Base-by-base conservation (phyloP, 371 early-diverging fungal species). In the Sporodiniella umbellata region DNA sequence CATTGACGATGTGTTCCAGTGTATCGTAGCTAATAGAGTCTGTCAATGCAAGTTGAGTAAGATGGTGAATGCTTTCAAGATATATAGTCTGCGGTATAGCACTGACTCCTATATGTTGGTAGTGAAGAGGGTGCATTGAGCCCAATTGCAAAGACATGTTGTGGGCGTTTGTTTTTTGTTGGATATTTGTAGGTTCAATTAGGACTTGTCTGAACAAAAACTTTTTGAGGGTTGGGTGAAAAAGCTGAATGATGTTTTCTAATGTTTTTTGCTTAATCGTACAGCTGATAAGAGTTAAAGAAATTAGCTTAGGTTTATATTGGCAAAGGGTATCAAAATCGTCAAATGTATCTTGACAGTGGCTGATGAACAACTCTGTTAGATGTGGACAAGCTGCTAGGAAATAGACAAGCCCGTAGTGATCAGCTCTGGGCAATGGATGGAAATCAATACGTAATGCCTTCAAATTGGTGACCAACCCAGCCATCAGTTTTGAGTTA, bases 381-480 rank as follows among this genome's bases (percentile, higher is more conserved):
- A 76, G 42, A 19, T 49, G 45, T 5, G 73, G 67, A 24, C 77
- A 76, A 44, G 55, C 44, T 39, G 70, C 48, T 11, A 55, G 47
- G 47, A 76, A 76, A 47, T 62, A 68, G 8, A 37, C 35, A 8
- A 76, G 24, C 6, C 77, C 77, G 47, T 76, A 76, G 2, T 57
- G 63, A 17, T 72, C 69, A 4, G 58, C 51, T 37, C 77, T 55
- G n/a, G 56, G 48, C 11, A 49, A 51, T 10, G 70, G 66, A 33
- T 70, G 70, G 22, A 76, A 76, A 38, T 76, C 77, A 33, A 76
- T 70, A 12, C 72, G 48, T 23, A 76, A 48, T 11, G 73, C 70
- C 17, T 58, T 56, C 23, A 76, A 33, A 45, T 72, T 66, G 18
- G 48, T 50, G 3, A 76, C 73, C 1, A 70, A 55, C 15, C 62